A percentile compares a stretch with the other conserved stretches of the same genome.
Conservation (phyloP, 2,329 filamentous ascomycete species). For the Akanthomyces muscarius region DNA sequence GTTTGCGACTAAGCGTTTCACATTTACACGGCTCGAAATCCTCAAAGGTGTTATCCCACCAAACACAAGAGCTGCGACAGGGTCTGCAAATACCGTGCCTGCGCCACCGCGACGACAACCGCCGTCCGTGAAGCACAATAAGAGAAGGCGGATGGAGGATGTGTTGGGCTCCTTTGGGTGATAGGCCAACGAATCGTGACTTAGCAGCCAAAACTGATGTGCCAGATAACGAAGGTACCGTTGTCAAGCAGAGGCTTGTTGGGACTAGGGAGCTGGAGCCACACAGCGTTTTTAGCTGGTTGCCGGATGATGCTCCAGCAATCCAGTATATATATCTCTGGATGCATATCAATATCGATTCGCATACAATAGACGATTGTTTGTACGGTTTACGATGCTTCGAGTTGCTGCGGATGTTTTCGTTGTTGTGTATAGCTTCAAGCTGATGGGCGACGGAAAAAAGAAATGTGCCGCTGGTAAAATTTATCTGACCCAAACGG, state of each 20-base stretch:
- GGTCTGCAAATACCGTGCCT: neutral
- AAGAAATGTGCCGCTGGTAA: slow-evolving; percentile 32
- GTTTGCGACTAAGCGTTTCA: slow-evolving; percentile 32
- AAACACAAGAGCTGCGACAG: slow-evolving; percentile 10
- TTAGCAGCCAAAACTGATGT: neutral
- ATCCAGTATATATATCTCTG: neutral
- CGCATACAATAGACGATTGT: neutral
- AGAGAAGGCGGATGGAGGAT: slow-evolving; percentile 33
- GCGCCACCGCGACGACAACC: slow-evolving; percentile 17
- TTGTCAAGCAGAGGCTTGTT: neutral
- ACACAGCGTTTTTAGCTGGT: neutral
- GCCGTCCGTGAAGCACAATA: slow-evolving; percentile 27
- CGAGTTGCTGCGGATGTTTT: neutral
- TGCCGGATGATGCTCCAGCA: too few relatives aligned
- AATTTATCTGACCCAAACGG: slow-evolving; percentile 34
- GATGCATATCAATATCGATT: neutral
- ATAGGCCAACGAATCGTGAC: slow-evolving; percentile 13
- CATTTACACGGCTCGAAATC: slow-evolving; percentile 28
- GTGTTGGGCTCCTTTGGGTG: slow-evolving; percentile 29
- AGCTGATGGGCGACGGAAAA: neutral
- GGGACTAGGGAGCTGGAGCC: neutral
- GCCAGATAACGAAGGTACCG: neutral
- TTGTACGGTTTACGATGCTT: neutral
- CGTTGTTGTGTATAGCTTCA: neutral
- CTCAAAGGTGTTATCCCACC: neutral